Conservation (phyloP, 2,329 filamentous ascomycete species). For the Juglanconis juglandina region DNA sequence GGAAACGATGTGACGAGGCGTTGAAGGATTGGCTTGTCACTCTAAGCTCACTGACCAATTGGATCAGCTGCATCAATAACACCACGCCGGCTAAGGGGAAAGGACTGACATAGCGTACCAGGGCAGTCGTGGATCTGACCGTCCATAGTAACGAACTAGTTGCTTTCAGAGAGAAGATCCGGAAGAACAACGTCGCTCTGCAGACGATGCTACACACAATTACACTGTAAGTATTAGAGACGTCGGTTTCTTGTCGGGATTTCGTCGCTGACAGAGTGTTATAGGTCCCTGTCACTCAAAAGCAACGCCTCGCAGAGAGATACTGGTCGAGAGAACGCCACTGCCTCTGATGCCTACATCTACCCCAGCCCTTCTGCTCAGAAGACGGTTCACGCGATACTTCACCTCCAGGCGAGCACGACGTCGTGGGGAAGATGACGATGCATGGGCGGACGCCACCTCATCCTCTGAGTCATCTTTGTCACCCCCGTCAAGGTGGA, state of each 20-base stretch:
- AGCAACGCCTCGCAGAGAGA: conserved; percentile 17
- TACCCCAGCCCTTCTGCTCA: too few species aligned
- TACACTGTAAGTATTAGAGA: conserved; percentile 17
- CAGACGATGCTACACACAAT: conserved; percentile 27
- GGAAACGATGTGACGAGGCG: conserved; percentile 23
- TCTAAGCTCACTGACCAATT: conserved; percentile 17
- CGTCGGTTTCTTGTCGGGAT: too few species aligned
- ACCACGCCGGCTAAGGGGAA: not conserved
- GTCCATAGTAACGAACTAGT: conserved; percentile 19
- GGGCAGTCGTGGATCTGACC: conserved; percentile 19
- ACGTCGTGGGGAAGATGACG: too few species aligned
- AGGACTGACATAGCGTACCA: conserved; percentile 13
- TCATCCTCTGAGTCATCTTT: too few species aligned
- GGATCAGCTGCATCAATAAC: conserved; percentile 21
- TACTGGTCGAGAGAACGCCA: too few species aligned
- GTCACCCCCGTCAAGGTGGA: too few species aligned
- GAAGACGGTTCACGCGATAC: too few species aligned
- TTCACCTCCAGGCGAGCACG: too few species aligned
- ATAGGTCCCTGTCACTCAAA: conserved; percentile 19
- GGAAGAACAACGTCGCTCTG: conserved; percentile 26
- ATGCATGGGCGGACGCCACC: too few species aligned
- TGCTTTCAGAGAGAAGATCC: conserved; percentile 24
- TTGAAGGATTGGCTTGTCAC: conserved; percentile 22
- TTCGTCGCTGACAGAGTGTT: not conserved
- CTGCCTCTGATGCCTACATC: too few species aligned